Percentiles rank a stretch among this genome's conserved stretches.
Conservation (phyloP, 2,329 filamentous ascomycete species). For the Ophiosphaerella korrae region DNA sequence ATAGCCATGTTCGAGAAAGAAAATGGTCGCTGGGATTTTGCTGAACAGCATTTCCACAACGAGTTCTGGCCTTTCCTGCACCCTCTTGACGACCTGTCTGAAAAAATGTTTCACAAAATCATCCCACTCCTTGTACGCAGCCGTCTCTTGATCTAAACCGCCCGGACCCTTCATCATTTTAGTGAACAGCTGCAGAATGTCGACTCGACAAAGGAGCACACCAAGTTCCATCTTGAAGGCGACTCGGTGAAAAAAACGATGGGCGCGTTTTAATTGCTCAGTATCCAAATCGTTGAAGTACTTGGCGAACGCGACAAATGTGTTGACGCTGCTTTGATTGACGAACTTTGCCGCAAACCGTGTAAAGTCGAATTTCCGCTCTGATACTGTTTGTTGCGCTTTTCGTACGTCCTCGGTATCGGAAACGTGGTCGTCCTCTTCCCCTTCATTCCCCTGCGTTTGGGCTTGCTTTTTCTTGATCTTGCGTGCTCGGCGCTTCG, state of each 20-base stretch:
- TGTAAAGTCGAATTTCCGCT: slow-evolving; percentile 93
- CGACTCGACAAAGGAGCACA: slow-evolving; percentile 85
- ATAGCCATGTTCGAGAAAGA: slow-evolving; percentile 88
- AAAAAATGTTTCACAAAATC: slow-evolving; percentile 85
- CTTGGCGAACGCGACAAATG: slow-evolving; percentile 78
- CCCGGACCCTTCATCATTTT: slow-evolving; percentile 90
- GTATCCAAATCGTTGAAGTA: slow-evolving; percentile 81
- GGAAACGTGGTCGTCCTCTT: slow-evolving; percentile 62
- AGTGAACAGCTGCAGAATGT: slow-evolving; percentile 87
- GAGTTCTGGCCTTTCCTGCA: slow-evolving; percentile 82
- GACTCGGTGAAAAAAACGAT: slow-evolving; percentile 91
- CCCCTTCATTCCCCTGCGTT: slow-evolving; percentile 56
- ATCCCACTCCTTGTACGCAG: slow-evolving; percentile 87
- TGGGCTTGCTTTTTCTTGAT: slow-evolving; percentile 68
- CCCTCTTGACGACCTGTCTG: slow-evolving; percentile 78
- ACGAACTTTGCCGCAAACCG: slow-evolving; percentile 81
- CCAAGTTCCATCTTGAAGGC: slow-evolving; percentile 94
- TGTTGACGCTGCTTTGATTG: slow-evolving; percentile 83
- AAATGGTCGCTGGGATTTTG: slow-evolving; percentile 81
- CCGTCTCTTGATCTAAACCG: slow-evolving; percentile 68
- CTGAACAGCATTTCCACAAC: slow-evolving; percentile 94
- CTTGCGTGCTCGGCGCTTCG: slow-evolving; percentile 71
- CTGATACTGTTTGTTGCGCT: slow-evolving; percentile 72
- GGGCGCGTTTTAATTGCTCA: slow-evolving; percentile 84
- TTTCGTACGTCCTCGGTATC: slow-evolving; percentile 70